These are phyloP conservation scores for Fomitopsis pulvina DNA, from an alignment of 768 basidiomycete genomes.

Conservation along the genomic window DNA sequence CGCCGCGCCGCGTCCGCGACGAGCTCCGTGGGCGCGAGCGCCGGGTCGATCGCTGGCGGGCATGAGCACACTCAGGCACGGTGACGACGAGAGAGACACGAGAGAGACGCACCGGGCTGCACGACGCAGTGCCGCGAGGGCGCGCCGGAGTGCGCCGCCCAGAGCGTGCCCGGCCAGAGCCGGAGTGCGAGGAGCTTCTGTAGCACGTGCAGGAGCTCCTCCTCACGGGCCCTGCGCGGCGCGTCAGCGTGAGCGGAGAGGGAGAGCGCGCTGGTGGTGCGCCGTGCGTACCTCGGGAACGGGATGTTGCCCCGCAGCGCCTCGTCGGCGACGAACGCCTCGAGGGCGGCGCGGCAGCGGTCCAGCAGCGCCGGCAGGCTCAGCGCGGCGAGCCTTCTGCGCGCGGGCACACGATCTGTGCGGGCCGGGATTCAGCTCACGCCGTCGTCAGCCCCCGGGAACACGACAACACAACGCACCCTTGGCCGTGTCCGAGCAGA, in stretches of 20 bases:
- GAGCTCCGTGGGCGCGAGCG: constrained; percentile 43
- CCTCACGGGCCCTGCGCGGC: constrained; percentile 69
- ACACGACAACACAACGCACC: constrained; percentile 33
- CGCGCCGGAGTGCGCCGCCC: constrained; percentile 66
- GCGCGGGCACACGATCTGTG: constrained; percentile 52
- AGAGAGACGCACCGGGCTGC: constrained; percentile 47
- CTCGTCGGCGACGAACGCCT: constrained; percentile 79
- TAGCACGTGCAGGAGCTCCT: constrained; percentile 82
- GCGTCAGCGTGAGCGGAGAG: neutral
- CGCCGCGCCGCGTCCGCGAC: constrained; percentile 69
- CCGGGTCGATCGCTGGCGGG: constrained; percentile 33
- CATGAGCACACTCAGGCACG: neutral
- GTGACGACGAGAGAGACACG: neutral
- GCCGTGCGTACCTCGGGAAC: constrained; percentile 60
- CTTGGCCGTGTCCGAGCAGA: constrained; percentile 62
- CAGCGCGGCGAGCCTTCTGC: constrained; percentile 66
- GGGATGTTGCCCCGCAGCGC: constrained; percentile 81
- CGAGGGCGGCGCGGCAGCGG: constrained; percentile 65
- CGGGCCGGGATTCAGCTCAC: neutral
- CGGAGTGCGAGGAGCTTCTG: constrained; percentile 65
- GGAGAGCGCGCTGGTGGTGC: neutral
- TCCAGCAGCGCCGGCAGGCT: constrained; percentile 66
- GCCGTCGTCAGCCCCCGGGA: neutral
- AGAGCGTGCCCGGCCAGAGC: constrained; percentile 72
- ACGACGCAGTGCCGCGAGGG: constrained; percentile 47